A percentile compares a stretch with the other conserved stretches of the same genome.
Evolutionary conservation across 2,329 filamentous ascomycete species (phyloP).

Genomic region (Aspergillus melleus): DNA sequence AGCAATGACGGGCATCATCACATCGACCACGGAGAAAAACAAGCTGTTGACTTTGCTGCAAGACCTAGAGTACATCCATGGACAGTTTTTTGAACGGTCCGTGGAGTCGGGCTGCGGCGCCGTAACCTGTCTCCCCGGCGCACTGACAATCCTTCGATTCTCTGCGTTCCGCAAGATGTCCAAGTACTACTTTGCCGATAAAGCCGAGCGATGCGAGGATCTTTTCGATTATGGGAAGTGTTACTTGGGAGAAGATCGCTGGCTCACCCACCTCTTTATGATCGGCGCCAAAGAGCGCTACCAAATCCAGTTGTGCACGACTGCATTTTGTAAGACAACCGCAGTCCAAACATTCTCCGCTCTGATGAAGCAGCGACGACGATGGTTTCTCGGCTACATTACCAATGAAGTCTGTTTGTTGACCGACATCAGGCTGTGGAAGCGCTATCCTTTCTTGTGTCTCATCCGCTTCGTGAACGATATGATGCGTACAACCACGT

Average conservation of each 20-base stretch:
- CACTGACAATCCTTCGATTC: constrained; percentile 92
- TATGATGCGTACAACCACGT: constrained; percentile 88
- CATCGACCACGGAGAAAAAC: constrained; percentile 84
- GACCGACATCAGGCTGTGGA: constrained; percentile 90
- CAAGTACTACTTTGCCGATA: constrained; percentile 97
- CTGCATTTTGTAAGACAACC: constrained; percentile 97
- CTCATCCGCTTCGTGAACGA: constrained; percentile 92
- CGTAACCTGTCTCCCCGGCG: constrained; percentile 91
- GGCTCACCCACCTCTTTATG: constrained; percentile 99
- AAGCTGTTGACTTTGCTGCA: constrained; percentile 89
- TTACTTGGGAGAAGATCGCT: constrained; percentile 91
- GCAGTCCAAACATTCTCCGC: constrained; percentile 85
- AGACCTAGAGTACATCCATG: constrained; percentile 98
- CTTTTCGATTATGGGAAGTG: constrained; percentile 96
- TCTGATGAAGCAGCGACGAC: constrained; percentile 87
- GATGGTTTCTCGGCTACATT: constrained; percentile 97
- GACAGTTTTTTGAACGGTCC: constrained; percentile 91
- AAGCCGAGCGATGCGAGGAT: constrained; percentile 91
- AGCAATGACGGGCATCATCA: constrained; percentile 97
- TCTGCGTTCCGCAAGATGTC: constrained; percentile 96
- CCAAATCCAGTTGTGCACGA: constrained; percentile 97
- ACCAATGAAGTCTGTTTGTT: constrained; percentile 99
- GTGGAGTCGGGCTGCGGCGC: constrained; percentile 93
- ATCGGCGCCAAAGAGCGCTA: constrained; percentile 89
- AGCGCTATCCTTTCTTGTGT: constrained; percentile 81